These are phyloP conservation scores for Diaporthe amygdali DNA, from an alignment of 2,329 filamentous ascomycete species.

Conservation along the genomic window DNA sequence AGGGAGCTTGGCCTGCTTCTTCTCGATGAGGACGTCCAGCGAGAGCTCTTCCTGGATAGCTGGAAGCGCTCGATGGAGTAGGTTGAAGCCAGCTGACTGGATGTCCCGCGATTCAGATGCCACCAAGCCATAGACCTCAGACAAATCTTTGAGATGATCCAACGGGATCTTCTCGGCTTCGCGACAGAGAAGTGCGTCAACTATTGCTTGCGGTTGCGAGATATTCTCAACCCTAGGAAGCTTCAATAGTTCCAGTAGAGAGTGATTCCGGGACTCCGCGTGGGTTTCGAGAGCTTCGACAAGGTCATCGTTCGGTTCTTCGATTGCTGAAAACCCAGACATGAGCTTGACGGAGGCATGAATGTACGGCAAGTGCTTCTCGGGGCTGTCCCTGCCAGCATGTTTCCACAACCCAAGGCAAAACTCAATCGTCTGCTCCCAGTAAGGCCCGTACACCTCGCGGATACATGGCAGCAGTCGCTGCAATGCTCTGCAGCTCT, in stretches of 20 bases:
- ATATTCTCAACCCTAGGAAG: constrained; percentile 44
- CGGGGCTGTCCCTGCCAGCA: constrained; percentile 44
- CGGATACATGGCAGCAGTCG: constrained; percentile 74
- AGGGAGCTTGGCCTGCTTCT: constrained; percentile 75
- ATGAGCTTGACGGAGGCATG: constrained; percentile 77
- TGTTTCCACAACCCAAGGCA: constrained; percentile 63
- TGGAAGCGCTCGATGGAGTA: constrained; percentile 83
- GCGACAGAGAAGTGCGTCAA: constrained; percentile 76
- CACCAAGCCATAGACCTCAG: constrained; percentile 76
- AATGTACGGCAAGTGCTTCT: constrained; percentile 64
- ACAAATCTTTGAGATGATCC: constrained; percentile 65
- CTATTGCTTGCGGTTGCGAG: constrained; percentile 74
- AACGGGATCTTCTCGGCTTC: constrained; percentile 69
- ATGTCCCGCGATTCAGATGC: constrained; percentile 76
- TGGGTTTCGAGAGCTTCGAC: constrained; percentile 72
- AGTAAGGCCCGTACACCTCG: constrained; percentile 88
- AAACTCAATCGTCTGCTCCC: constrained; percentile 70
- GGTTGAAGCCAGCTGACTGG: constrained; percentile 79
- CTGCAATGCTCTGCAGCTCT: constrained; percentile 62
- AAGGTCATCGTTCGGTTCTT: constrained; percentile 85
- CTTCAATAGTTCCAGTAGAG: constrained; percentile 69
- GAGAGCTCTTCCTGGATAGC: constrained; percentile 80
- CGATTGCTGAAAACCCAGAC: constrained; percentile 63
- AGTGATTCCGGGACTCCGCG: constrained; percentile 58
- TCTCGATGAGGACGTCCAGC: constrained; percentile 75